phyloP scores from a whole-genome alignment of 768 basidiomycete genomes.

The Saitozyma podzolica region DNA sequence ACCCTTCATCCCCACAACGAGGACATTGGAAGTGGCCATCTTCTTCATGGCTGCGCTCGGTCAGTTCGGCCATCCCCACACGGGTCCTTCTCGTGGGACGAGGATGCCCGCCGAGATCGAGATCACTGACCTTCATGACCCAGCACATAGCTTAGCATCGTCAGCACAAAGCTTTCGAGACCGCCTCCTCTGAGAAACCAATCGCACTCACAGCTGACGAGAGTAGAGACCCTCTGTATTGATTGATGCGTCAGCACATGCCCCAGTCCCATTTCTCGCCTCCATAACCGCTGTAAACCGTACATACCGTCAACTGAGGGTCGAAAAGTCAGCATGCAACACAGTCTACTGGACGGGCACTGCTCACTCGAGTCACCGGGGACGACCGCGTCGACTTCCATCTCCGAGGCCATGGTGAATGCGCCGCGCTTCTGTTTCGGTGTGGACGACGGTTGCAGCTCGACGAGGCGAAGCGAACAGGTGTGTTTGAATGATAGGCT shows the following conservation, averaged over 20 bases:
- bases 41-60: constrained; percentile 85
- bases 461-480: too few relatives aligned
- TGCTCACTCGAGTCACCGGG: constrained; percentile 48
- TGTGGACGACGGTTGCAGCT: too few relatives aligned
- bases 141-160: constrained; percentile 69
- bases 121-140: constrained; percentile 82
- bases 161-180: constrained; percentile 14
- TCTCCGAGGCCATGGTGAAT: constrained; percentile 42
- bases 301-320: constrained; percentile 46
- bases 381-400: constrained; percentile 48
- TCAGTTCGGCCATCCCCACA: constrained; percentile 5
- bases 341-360: neutral
- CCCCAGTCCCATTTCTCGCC: neutral
- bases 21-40: constrained; percentile 93
- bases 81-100: neutral
- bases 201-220: constrained; percentile 45
- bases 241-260: constrained; percentile 9
- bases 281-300: neutral
- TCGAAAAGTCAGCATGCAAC: constrained; percentile 5
- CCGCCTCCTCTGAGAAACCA: neutral
- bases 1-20: constrained; percentile 88
- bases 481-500: too few relatives aligned
- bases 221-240: constrained; percentile 49
- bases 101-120: too few relatives aligned
- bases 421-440: too few relatives aligned